These are phyloP conservation scores for Andrographis paniculata DNA, from an alignment of 305 asterid species.

Conservation along the genomic window DNA sequence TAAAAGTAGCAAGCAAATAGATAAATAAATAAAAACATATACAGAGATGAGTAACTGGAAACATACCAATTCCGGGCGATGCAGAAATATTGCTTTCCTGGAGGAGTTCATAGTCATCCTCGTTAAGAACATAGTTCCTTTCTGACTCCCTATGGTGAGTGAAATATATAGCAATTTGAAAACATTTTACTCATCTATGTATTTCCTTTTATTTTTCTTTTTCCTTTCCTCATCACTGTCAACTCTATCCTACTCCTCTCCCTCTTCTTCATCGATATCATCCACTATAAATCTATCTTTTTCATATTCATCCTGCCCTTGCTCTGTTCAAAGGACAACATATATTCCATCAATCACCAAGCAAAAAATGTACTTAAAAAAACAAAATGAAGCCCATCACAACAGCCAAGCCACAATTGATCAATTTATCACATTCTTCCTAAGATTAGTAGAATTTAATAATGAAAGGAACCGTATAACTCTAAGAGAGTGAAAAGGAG, in stretches of 20 bases:
- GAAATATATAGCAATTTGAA: conserved; percentile 10
- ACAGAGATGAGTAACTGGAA: conserved; percentile 5
- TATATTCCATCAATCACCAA: not conserved
- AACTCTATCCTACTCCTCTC: conserved; percentile 64
- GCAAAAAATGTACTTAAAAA: too few relatives aligned
- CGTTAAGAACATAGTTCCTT: too few relatives aligned
- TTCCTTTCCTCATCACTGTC: conserved; percentile 75
- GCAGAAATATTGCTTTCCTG: conserved; percentile 88
- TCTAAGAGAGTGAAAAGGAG: too few relatives aligned
- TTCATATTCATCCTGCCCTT: conserved; percentile 91
- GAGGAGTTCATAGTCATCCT: conserved; percentile 91
- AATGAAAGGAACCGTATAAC: too few relatives aligned
- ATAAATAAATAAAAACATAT: too few relatives aligned
- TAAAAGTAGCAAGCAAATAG: too few relatives aligned
- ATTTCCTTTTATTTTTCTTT: conserved; percentile 77
- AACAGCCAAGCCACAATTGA: too few relatives aligned
- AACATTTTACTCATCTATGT: not conserved
- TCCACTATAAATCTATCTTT: conserved; percentile 94
- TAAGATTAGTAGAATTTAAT: too few relatives aligned
- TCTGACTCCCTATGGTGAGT: conserved; percentile 54
- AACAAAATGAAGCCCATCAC: too few relatives aligned
- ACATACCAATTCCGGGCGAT: conserved; percentile 76
- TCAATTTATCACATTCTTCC: too few relatives aligned
- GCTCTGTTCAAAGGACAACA: conserved; percentile 25
- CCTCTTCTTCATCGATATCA: conserved; percentile 75